phyloP scores from a whole-genome alignment of 257 asterid species.

The Cinchona pubescens region DNA sequence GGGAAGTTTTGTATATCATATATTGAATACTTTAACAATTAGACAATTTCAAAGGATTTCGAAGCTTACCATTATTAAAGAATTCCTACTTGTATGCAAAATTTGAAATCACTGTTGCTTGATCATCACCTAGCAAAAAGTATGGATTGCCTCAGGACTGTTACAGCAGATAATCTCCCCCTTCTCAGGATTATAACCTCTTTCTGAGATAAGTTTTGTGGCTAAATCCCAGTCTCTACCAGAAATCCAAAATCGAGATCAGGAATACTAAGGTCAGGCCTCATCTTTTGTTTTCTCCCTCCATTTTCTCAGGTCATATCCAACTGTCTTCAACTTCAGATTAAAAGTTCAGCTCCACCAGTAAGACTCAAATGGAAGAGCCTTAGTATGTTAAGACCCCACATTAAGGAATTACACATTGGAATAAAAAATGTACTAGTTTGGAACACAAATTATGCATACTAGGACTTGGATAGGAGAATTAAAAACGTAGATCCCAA shows the following conservation, averaged over 20 bases:
- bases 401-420: too few relatives aligned
- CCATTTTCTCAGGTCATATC: constrained; percentile 83
- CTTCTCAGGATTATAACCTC: constrained; percentile 54
- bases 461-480: too few relatives aligned
- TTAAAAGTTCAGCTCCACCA: too few relatives aligned
- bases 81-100: constrained; percentile 46
- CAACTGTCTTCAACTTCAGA: too few relatives aligned
- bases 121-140: constrained; percentile 88
- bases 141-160: constrained; percentile 95
- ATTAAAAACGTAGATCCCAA: too few relatives aligned
- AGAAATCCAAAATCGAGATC: constrained; percentile 90
- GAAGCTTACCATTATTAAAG: constrained; percentile 24
- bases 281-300: constrained; percentile 65
- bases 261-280: constrained; percentile 75
- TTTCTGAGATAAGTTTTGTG: constrained; percentile 70
- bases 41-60: too few relatives aligned
- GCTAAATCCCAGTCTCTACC: constrained; percentile 99
- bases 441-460: too few relatives aligned
- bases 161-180: constrained; percentile 80
- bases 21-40: too few relatives aligned
- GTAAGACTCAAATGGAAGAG: too few relatives aligned
- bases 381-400: too few relatives aligned
- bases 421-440: too few relatives aligned
- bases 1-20: too few relatives aligned
- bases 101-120: constrained; percentile 83